Base-by-base conservation (phyloP, 108 stramenopile genomes). In the Licmophora abbreviata region DNA sequence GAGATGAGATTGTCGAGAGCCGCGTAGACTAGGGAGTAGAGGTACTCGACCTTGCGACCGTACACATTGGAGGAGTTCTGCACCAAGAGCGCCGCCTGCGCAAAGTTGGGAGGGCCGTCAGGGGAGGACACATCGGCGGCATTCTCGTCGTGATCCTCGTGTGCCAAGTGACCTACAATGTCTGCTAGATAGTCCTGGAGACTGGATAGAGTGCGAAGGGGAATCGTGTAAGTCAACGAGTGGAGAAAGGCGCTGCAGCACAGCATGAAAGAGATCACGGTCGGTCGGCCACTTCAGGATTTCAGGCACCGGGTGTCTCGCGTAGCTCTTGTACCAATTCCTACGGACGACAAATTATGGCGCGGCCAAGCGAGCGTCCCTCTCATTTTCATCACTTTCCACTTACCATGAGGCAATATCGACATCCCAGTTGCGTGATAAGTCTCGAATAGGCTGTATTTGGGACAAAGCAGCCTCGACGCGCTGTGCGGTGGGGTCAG, bases 341-440 rank as follows among this genome's bases (percentile, higher is more conserved):
- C n/a, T n/a, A n/a, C n/a, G n/a, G n/a, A n/a, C n/a, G n/a, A 18
- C 38, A 40, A 40, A 40, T 40, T 40, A 18, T 40, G 38, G 20
- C 18, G 5, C 15, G 38, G 20, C 15, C 38, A 20, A 40, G 15
- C 15, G 20, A 46, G 26, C 3, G 3, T 46, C 9, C 24, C 43
- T 44, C 7, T 25, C 24, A 25, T 46, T 25, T 21, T 20, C 45
- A 24, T 17, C 8, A 7, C 29, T 50, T 15, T 15, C 32, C 14
- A 62, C 77, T 54, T 63, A 84, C 69, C 85, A 93, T 9, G 90
- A 72, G 5, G 93, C 95, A 61, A 99, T 92, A 55, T 96, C 92
- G 26, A 99, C 83, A 51, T 96, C 95, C 81, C 93, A 99, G 62
- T 97, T 97, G 12, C 67, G 61, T 9, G 94, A 86, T 24, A 99